Conservation (phyloP, 2,329 filamentous ascomycete species). For the Aureobasidium sp. region DNA sequence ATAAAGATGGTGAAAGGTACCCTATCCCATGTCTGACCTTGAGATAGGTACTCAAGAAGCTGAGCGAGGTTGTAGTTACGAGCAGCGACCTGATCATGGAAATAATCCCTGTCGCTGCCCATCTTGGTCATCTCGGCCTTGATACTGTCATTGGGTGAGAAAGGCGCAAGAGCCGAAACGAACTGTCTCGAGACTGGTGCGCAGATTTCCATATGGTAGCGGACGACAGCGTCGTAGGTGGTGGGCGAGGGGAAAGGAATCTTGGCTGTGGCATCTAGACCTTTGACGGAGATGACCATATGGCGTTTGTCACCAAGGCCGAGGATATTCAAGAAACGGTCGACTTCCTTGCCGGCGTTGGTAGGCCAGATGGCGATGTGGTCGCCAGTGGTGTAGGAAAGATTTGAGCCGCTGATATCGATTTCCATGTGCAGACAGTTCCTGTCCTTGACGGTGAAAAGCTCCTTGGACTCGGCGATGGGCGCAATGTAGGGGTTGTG, state of each 20-base stretch:
- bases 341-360: constrained; percentile 85
- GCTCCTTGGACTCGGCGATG: constrained; percentile 79
- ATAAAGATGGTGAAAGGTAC: constrained; percentile 93
- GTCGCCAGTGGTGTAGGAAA: constrained; percentile 92
- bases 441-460: constrained; percentile 82
- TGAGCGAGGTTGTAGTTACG: constrained; percentile 87
- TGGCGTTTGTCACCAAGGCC: constrained; percentile 70
- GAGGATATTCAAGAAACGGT: constrained; percentile 75
- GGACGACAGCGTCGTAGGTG: constrained; percentile 85
- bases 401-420: constrained; percentile 79
- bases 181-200: constrained; percentile 96
- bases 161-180: constrained; percentile 75
- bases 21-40: constrained; percentile 68
- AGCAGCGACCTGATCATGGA: constrained; percentile 74
- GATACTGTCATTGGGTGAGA: constrained; percentile 74
- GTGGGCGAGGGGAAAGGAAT: constrained; percentile 96
- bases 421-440: constrained; percentile 98
- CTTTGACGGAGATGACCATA: constrained; percentile 79
- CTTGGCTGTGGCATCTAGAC: constrained; percentile 89
- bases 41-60: constrained; percentile 65
- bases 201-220: constrained; percentile 96
- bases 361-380: constrained; percentile 97
- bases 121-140: constrained; percentile 86
- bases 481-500: constrained; percentile 86
- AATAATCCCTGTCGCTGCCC: constrained; percentile 90